Evolutionary conservation across 2,329 filamentous ascomycete species (phyloP), one percentile per base, ranked within the genome.

Genomic region (Emergomyces orientalis): DNA sequence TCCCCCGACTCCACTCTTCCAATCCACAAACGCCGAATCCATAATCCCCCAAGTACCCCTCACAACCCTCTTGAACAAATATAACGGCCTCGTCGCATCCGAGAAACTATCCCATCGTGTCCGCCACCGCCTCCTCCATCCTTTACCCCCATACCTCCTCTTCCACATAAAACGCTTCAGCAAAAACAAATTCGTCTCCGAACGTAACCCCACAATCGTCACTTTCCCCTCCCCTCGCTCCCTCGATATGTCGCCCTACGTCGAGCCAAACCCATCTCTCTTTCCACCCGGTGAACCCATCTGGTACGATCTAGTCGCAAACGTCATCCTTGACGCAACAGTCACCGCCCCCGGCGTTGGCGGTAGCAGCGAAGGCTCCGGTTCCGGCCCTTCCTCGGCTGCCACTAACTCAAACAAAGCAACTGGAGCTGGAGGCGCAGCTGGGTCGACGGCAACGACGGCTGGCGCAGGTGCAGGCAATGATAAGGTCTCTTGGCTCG

Each of bases 81-180:
- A 99, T 79, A 92, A 97, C 75, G 94, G 94, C 67, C 78, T 89
- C 52, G 86, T 85, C 47, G 87, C 91, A 0, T 93, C 96, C 73
- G 94, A 99, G 72, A 90, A 93, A 71, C 85, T 93, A 69, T 88
- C 91, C 61, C 89, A 93, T 70, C 87, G 94, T 66, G 89, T 93
- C 70, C 88, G 94, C 41, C 97, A 97, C 77, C 86, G 93, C 19
- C 82, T 99, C 4, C 79, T 96, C 57, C 92, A 96, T 71, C 94
- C 94, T 0, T 82, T 99, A 0, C 94, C 94, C 0, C 93, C 92
- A 0, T 97, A 88, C 73, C 85, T 99, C 22, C 81, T 94, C 61
- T 91, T 99, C 78, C 93, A 99, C 79, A 88, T 97, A 79, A 97
- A 97, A 79, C 91, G 94, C 69, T 99, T 99, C 82, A 90, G 88